A percentile compares a stretch with the other conserved stretches of the same genome.
These are phyloP conservation scores for Aspergillus brasiliensis DNA, from an alignment of 2,329 filamentous ascomycete species.

Conservation along the genomic window DNA sequence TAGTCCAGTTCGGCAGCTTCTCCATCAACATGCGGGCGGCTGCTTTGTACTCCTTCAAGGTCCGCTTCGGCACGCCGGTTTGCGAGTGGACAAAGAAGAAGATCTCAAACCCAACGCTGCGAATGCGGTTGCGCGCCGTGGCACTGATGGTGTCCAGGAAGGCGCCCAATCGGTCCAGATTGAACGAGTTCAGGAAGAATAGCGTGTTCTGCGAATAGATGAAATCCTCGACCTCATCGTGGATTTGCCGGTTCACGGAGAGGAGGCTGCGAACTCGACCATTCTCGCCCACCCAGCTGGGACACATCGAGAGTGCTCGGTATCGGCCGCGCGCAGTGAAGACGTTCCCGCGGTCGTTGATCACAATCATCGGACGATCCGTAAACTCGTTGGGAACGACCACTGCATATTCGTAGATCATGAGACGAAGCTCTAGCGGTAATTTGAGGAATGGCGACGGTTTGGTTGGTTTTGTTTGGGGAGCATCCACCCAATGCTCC, in stretches of 20 bases:
- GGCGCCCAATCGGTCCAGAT: slow-evolving; percentile 30
- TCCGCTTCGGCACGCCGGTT: slow-evolving; percentile 36
- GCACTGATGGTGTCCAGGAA: slow-evolving; percentile 38
- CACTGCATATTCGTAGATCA: slow-evolving; percentile 38
- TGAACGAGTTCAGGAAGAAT: slow-evolving; percentile 39
- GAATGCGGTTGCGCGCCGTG: slow-evolving; percentile 34
- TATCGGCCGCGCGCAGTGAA: slow-evolving; percentile 36
- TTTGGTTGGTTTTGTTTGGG: not conserved
- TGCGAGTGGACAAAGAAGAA: slow-evolving; percentile 41
- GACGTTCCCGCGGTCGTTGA: slow-evolving; percentile 35
- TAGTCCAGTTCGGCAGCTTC: slow-evolving; percentile 30
- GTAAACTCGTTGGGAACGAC: slow-evolving; percentile 35
- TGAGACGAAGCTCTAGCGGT: slow-evolving; percentile 35
- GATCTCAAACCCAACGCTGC: slow-evolving; percentile 40
- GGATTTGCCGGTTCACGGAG: slow-evolving; percentile 37
- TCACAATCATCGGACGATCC: slow-evolving; percentile 35
- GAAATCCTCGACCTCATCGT: slow-evolving; percentile 38
- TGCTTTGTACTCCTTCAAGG: slow-evolving; percentile 32
- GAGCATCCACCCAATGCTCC: not conserved
- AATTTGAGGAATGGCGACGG: slow-evolving; percentile 28
- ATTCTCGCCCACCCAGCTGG: slow-evolving; percentile 36
- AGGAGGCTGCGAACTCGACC: slow-evolving; percentile 35
- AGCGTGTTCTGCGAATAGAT: slow-evolving; percentile 39
- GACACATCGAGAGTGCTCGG: slow-evolving; percentile 35
- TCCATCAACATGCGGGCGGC: slow-evolving; percentile 28